Evolutionary conservation across 129 eudicot species (phyloP), one percentile per base, ranked within the genome.

Genomic region (Arctium minus): DNA sequence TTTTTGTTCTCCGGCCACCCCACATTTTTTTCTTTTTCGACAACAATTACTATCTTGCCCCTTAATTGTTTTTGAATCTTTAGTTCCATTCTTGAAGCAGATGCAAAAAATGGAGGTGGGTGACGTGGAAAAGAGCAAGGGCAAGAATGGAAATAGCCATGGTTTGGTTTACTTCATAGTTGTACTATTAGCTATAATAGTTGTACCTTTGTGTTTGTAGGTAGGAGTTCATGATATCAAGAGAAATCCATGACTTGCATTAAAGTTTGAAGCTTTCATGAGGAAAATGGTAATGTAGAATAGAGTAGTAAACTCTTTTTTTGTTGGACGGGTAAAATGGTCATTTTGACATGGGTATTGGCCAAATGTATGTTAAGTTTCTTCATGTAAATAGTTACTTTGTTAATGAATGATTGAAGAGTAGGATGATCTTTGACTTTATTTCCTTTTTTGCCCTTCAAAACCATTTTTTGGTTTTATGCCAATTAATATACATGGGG

Each of bases 211-310:
- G 68, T 75, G 13, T 83, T 46, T 84, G 74, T 37, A 40, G 31
- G 65, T 22, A 48, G 77, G 2, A 76, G 50, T 30, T 39, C 17
- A 73, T 18, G 72, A 70, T 60, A 62, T 78, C 74, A 72, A 32
- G 83, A 72, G 78, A 72, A 72, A 40, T 73, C 56, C 83, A 64
- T 84, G 80, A 79, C 68, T 78, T 84, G 75, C 87, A 78, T 84
- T 84, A 62, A 78, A 72, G 70, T 72, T 84, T 84, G 75, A 84
- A 84, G 83, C n/a, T 50, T 83, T 42, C 79, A 77, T 30, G 86
- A 29, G 79, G 75, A 84, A 72, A 75, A 75, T 84, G 87, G 75
- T 78, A 62, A 84, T 79, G 56, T 36, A 12, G 50, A 12, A 7
- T 83, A 27, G 53, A 53, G 38, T 38, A 42, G 50, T 42, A 46